Percentiles rank a stretch among this genome's conserved stretches.
Evolutionary conservation across 768 basidiomycete species (phyloP).

Genomic region (Lactarius pseudohatsudake): DNA sequence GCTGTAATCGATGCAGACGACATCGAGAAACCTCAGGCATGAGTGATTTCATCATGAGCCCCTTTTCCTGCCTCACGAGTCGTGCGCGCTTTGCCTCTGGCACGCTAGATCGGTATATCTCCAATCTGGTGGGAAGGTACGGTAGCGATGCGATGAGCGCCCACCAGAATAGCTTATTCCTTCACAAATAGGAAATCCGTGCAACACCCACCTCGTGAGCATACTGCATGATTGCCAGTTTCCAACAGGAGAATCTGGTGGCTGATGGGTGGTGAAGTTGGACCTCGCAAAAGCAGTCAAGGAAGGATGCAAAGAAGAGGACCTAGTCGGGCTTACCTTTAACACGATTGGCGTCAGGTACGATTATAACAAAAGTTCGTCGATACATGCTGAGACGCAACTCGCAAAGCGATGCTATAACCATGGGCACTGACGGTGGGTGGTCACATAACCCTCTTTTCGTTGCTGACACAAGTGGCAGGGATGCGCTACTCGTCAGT

Average conservation of each 20-base stretch:
- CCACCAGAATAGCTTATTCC: slow-evolving; percentile 8
- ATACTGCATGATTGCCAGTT: neutral
- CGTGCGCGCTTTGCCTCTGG: slow-evolving; percentile 20
- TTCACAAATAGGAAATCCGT: slow-evolving; percentile 65
- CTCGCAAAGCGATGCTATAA: slow-evolving; percentile 69
- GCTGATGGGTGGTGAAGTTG: slow-evolving; percentile 45
- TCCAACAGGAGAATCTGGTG: neutral
- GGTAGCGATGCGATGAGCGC: slow-evolving; percentile 18
- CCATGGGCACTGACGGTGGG: slow-evolving; percentile 85
- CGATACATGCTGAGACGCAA: neutral
- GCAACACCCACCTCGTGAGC: slow-evolving; percentile 76
- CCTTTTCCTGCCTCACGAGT: neutral
- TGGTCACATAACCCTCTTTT: slow-evolving; percentile 3
- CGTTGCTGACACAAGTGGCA: slow-evolving; percentile 34
- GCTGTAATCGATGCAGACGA: slow-evolving; percentile 75
- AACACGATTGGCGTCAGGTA: slow-evolving; percentile 86
- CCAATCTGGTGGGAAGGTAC: slow-evolving; percentile 93
- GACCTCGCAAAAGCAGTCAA: slow-evolving; percentile 79
- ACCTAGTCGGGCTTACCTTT: slow-evolving; percentile 77
- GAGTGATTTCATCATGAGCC: slow-evolving; percentile 2
- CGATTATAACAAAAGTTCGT: neutral
- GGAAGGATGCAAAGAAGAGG: slow-evolving; percentile 78
- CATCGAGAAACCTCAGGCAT: slow-evolving; percentile 81
- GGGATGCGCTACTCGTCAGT: slow-evolving; percentile 88
- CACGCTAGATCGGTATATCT: slow-evolving; percentile 74